phyloP scores from a whole-genome alignment of 805 yeast species.

The Candida parachauliodes region DNA sequence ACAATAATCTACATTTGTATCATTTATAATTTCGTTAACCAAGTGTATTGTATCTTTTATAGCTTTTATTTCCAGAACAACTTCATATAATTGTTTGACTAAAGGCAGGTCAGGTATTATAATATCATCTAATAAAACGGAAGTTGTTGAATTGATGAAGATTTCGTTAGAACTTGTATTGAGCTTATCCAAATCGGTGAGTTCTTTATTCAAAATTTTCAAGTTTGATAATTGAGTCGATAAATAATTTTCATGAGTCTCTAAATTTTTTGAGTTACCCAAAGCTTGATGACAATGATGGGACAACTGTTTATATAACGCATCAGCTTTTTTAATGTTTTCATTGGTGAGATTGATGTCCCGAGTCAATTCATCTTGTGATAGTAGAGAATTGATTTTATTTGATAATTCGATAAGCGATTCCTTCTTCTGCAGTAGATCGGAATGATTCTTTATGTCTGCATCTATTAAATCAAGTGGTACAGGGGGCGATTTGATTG shows the following conservation, averaged over 20 bases:
- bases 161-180: constrained; percentile 21
- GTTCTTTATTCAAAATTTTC: constrained; percentile 21
- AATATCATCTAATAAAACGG: constrained; percentile 29
- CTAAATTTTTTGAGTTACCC: constrained; percentile 31
- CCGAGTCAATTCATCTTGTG: constrained; percentile 13
- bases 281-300: constrained; percentile 35
- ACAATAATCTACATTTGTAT: constrained; percentile 29
- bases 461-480: constrained; percentile 17
- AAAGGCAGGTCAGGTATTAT: constrained; percentile 37
- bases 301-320: constrained; percentile 27
- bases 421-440: constrained; percentile 6
- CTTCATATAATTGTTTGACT: constrained; percentile 58
- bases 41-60: constrained; percentile 63
- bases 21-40: constrained; percentile 43
- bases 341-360: constrained; percentile 12
- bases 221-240: constrained; percentile 21
- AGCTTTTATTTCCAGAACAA: constrained; percentile 65
- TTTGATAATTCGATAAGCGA: constrained; percentile 14
- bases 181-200: constrained; percentile 20
- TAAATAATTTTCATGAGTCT: constrained; percentile 27
- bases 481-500: constrained; percentile 3
- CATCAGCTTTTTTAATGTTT: constrained; percentile 20
- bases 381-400: constrained; percentile 15
- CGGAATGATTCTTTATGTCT: constrained; percentile 9
- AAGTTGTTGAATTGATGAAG: constrained; percentile 10